These are phyloP conservation scores for Sclerotinia glacialis DNA, from an alignment of 2,329 filamentous ascomycete species.

Conservation along the genomic window DNA sequence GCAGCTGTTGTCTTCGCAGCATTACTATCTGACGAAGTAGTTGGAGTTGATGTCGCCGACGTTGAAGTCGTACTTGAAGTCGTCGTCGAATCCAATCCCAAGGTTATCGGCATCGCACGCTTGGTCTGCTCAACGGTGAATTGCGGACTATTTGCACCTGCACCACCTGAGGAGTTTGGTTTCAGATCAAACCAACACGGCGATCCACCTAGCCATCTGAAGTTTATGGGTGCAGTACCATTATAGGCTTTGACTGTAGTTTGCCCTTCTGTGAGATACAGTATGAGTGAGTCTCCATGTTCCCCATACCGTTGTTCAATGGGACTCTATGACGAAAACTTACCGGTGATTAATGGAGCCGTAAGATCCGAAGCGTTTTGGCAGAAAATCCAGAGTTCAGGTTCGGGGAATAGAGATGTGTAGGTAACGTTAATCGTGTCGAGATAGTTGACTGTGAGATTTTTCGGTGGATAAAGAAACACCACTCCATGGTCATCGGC, in stretches of 20 bases:
- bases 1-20: neutral
- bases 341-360: constrained; percentile 15
- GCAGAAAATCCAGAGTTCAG: constrained; percentile 29
- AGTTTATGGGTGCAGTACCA: constrained; percentile 24
- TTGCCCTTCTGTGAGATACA: neutral
- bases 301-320: neutral
- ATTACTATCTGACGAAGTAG: neutral
- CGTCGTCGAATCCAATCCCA: constrained; percentile 1
- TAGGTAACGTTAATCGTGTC: constrained; percentile 32
- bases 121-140: constrained; percentile 6
- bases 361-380: constrained; percentile 18
- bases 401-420: constrained; percentile 25
- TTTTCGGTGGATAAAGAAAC: constrained; percentile 28
- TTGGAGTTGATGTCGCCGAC: neutral
- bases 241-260: constrained; percentile 23
- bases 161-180: constrained; percentile 24
- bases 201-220: constrained; percentile 24
- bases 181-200: constrained; percentile 31
- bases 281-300: neutral
- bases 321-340: neutral
- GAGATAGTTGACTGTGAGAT: constrained; percentile 27
- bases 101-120: neutral
- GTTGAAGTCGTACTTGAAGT: neutral
- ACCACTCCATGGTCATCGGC: constrained; percentile 26
- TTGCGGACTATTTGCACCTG: constrained; percentile 27